Percentiles rank a stretch among this genome's conserved stretches.
Evolutionary conservation across 805 yeast species (phyloP).

Genomic region (Kuraishia floccosa): DNA sequence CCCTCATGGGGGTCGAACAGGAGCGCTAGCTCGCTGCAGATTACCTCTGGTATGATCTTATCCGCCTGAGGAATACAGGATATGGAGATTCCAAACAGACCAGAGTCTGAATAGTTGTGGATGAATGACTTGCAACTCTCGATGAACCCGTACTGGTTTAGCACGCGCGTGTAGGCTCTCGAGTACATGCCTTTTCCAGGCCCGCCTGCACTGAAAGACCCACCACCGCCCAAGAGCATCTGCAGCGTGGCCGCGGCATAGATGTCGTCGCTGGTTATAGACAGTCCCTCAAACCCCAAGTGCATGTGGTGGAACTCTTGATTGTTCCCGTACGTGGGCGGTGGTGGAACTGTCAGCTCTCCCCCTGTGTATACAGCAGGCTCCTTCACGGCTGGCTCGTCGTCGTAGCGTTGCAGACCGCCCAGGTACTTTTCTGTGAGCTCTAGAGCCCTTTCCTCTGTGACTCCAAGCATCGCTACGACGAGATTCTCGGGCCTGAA

Average conservation of each 20-base stretch:
- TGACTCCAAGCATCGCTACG: constrained; percentile 80
- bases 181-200: constrained; percentile 99
- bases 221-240: constrained; percentile 90
- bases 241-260: constrained; percentile 88
- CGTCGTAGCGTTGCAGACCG: constrained; percentile 30
- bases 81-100: constrained; percentile 81
- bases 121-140: constrained; percentile 85
- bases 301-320: constrained; percentile 82
- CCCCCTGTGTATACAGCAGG: constrained; percentile 52
- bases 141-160: constrained; percentile 84
- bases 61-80: constrained; percentile 85
- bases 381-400: constrained; percentile 14
- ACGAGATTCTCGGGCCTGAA: constrained; percentile 77
- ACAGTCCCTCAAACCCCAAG: constrained; percentile 79
- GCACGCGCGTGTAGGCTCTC: constrained; percentile 79
- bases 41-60: constrained; percentile 68
- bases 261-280: constrained; percentile 74
- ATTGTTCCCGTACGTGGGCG: constrained; percentile 46
- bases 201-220: constrained; percentile 96
- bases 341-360: constrained; percentile 38
- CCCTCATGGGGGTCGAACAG: constrained; percentile 30
- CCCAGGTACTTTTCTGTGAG: constrained; percentile 57
- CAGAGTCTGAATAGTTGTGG: constrained; percentile 84
- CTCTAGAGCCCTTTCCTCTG: constrained; percentile 54
- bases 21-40: constrained; percentile 49